Conservation (phyloP, 169 alveolate species). For the Sarcocystis neurona region DNA sequence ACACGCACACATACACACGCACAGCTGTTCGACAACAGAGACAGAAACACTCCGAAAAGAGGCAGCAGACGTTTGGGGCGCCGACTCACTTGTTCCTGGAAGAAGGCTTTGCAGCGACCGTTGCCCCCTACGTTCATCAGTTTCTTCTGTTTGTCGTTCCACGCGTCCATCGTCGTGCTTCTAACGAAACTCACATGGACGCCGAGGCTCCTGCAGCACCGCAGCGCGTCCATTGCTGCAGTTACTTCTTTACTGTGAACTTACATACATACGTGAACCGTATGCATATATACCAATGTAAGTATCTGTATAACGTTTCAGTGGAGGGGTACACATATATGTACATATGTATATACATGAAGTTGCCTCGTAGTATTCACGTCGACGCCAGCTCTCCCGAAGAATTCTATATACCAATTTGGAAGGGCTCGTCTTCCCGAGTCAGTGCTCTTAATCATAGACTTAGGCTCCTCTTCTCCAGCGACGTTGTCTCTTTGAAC, state of each 20-base stretch:
- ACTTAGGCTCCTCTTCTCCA: no score
- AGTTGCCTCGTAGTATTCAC: neutral
- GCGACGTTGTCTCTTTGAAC: neutral
- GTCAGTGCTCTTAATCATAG: neutral
- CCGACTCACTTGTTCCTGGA: conserved; percentile 54
- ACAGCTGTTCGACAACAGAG: neutral
- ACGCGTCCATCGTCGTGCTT: conserved; percentile 89
- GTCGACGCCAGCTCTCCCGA: neutral
- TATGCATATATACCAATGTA: neutral
- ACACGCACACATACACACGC: neutral
- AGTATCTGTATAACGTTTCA: neutral
- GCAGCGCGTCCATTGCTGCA: no score
- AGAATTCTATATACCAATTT: neutral
- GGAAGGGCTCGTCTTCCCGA: neutral
- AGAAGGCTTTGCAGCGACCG: conserved; percentile 60
- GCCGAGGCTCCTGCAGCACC: conserved; percentile 91
- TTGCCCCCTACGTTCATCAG: conserved; percentile 75
- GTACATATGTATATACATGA: neutral
- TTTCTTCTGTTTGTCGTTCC: conserved; percentile 83
- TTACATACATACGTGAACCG: neutral
- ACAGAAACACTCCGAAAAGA: neutral
- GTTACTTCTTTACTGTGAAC: no score
- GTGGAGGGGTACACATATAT: neutral
- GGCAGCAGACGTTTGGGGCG: neutral
- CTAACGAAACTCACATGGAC: conserved; percentile 94